Evolutionary conservation across 129 eudicot genomes (phyloP), one percentile per base, ranked within the genome.

Genomic region (Rutidosis leptorrhynchoides): DNA sequence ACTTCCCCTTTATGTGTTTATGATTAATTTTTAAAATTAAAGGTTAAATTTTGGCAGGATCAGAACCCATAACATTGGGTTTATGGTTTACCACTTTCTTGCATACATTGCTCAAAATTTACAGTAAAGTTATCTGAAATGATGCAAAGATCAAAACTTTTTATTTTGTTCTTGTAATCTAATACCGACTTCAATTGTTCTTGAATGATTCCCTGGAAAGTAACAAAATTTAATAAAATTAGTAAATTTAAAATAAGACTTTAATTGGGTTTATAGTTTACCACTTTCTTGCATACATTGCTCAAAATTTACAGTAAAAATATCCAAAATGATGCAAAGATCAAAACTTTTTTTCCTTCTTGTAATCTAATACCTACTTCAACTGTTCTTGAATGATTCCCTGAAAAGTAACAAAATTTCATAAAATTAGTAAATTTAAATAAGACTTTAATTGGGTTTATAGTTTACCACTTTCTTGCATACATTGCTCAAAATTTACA

Each of bases 61-160:
- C 5, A 11, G 5, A 12, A 40, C 16, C n/a, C n/a, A 12, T 5
- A 11, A 40, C 45, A 15, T 11, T 2, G 40, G 45, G 45, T 9
- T 40, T 0, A 40, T 11, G 46, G 56, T 20, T 51, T 19, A n/a
- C 19, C 23, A 11, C 17, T 15, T 14, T 23, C 3, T 20, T 52
- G 72, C 62, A 51, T 14, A 49, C 33, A 67, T 67, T 54, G 15
- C 64, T 54, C 9, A 68, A 55, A 55, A 11, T 33, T 57, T 68
- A 54, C 53, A 32, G 40, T 15, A 35, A 68, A 54, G 15, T 54
- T 32, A 17, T 68, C 35, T 3, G 64, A 35, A 54, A 68, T 63
- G 32, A 23, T n/a, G 1, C 21, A 63, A 63, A 52, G 20, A 23
- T 62, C 51, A 10, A 20, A 24, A 29, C 0, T 22, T 23, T 12